Evolutionary conservation across 2,329 filamentous ascomycete genomes (phyloP).

Genomic region (Aspergillus sp.): DNA sequence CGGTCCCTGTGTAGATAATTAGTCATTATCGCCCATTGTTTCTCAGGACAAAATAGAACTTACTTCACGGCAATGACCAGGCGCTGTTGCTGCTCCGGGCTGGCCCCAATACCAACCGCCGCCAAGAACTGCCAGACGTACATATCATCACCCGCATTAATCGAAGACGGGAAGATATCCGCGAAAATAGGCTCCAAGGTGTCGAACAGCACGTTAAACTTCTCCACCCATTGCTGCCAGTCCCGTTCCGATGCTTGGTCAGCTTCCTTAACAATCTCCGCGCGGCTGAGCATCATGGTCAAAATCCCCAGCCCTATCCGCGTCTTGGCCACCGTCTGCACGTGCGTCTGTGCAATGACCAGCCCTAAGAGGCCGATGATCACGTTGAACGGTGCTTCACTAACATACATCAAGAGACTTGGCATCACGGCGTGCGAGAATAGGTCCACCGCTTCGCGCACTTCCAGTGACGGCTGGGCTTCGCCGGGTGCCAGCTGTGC

Average conservation of each 20-base stretch:
- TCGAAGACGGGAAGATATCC: constrained; percentile 82
- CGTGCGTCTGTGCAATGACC: constrained; percentile 70
- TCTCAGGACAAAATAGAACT: constrained; percentile 17
- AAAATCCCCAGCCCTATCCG: constrained; percentile 82
- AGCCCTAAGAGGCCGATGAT: constrained; percentile 83
- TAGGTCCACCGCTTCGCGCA: constrained; percentile 86
- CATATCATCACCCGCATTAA: constrained; percentile 82
- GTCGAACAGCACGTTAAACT: constrained; percentile 83
- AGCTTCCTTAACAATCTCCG: constrained; percentile 83
- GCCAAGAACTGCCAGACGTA: constrained; percentile 98
- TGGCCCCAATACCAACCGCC: constrained; percentile 86
- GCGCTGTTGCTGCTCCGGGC: constrained; percentile 87
- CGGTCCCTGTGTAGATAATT: constrained; percentile 52
- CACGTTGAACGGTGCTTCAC: constrained; percentile 82
- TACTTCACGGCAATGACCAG: constrained; percentile 87
- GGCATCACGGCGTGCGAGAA: constrained; percentile 86
- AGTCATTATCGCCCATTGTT: constrained; percentile 3
- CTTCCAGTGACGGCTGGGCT: constrained; percentile 60
- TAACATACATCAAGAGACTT: constrained; percentile 79
- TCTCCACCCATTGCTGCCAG: constrained; percentile 73
- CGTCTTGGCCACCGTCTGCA: constrained; percentile 75
- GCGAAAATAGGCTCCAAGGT: constrained; percentile 73
- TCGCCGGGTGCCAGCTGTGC: constrained; percentile 69
- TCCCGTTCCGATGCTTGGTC: constrained; percentile 61
- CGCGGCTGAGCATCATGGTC: constrained; percentile 88